Evolutionary conservation across 441 rosid species (phyloP).

Genomic region (Rhodomyrtus psidioides): DNA sequence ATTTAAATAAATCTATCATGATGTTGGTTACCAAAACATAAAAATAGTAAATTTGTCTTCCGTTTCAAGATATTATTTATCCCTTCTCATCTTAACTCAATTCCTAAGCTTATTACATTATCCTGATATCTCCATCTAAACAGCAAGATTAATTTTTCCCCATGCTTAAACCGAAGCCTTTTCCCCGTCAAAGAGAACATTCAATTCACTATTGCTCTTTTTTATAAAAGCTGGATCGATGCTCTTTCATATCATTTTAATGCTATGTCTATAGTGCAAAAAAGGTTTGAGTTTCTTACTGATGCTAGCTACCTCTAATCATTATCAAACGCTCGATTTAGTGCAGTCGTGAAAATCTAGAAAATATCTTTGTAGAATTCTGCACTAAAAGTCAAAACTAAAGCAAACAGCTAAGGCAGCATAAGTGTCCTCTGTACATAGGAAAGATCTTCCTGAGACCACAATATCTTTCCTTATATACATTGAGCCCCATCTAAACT

Average conservation of each 20-base stretch:
- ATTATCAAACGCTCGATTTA: background rate
- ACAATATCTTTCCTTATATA: background rate
- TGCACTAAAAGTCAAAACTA: background rate
- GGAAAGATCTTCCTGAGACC: background rate
- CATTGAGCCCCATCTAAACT: background rate
- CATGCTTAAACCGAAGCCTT: background rate
- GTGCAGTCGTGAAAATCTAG: background rate
- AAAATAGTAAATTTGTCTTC: background rate
- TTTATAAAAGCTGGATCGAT: background rate
- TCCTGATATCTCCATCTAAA: background rate
- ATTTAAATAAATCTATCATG: background rate
- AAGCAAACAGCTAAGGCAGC: background rate
- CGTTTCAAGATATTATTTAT: background rate
- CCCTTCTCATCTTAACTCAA: background rate
- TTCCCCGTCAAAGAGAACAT: background rate
- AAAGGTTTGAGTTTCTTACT: background rate
- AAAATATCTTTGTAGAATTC: background rate
- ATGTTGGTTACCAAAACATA: background rate
- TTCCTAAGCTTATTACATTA: background rate
- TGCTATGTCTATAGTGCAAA: background rate
- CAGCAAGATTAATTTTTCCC: background rate
- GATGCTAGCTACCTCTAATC: background rate
- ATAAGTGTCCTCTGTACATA: background rate
- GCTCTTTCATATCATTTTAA: background rate
- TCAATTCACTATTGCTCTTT: background rate